Evolutionary conservation across 1,139 yeast species (phyloP).

Genomic region (Debaryomycetaceae sp.): DNA sequence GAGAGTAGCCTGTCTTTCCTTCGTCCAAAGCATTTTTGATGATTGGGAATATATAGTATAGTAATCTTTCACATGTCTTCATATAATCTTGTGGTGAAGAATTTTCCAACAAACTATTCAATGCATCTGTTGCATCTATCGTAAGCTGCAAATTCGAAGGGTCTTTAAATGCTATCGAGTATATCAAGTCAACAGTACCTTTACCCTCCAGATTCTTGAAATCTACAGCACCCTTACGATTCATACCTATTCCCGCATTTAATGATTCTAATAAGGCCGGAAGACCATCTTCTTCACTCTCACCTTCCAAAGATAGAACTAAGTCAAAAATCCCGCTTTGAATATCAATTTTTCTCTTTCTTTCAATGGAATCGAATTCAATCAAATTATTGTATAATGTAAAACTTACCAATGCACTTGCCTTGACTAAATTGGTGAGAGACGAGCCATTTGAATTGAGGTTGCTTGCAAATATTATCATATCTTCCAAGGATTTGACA

Average conservation of each 20-base stretch:
- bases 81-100: slow-evolving; percentile 46
- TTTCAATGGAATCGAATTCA: slow-evolving; percentile 22
- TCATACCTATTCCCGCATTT: slow-evolving; percentile 49
- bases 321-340: slow-evolving; percentile 30
- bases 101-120: slow-evolving; percentile 53
- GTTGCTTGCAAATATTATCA: slow-evolving; percentile 25
- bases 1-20: slow-evolving; percentile 40
- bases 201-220: slow-evolving; percentile 17
- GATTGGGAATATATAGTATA: slow-evolving; percentile 47
- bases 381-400: slow-evolving; percentile 53
- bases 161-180: slow-evolving; percentile 67
- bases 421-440: slow-evolving; percentile 31
- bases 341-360: slow-evolving; percentile 12
- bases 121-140: slow-evolving; percentile 59
- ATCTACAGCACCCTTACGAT: slow-evolving; percentile 31
- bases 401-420: slow-evolving; percentile 51
- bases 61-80: slow-evolving; percentile 47
- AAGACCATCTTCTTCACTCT: slow-evolving; percentile 79
- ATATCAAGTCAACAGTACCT: slow-evolving; percentile 49
- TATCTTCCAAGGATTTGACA: slow-evolving; percentile 32
- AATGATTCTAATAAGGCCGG: slow-evolving; percentile 73
- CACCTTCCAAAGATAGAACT: slow-evolving; percentile 45
- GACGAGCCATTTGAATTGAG: slow-evolving; percentile 12
- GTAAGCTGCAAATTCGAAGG: slow-evolving; percentile 71
- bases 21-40: slow-evolving; percentile 22